Evolutionary conservation across 208 protist species (phyloP).

Genomic region (Trypanosoma vivax): DNA sequence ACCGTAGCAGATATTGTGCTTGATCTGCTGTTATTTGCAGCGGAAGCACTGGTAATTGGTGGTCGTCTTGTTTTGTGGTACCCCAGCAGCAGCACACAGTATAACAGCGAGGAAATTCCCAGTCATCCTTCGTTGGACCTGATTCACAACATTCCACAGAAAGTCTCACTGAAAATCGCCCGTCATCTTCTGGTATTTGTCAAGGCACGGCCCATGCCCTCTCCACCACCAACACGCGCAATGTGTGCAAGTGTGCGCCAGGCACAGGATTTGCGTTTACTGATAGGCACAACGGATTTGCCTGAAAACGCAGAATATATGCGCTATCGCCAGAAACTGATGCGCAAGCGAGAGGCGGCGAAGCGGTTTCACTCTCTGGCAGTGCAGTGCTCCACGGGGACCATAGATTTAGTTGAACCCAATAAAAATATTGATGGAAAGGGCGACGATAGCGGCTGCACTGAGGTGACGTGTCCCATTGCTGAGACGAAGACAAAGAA

Average conservation of each 20-base stretch:
- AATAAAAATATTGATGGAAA: background rate
- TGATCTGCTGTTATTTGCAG: conserved; percentile 91
- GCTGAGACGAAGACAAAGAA: background rate
- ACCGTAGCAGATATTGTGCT: conserved; percentile 39
- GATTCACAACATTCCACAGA: conserved; percentile 67
- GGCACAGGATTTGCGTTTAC: conserved; percentile 40
- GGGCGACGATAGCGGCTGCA: background rate
- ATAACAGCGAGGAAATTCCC: conserved; percentile 85
- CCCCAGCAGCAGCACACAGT: conserved; percentile 84
- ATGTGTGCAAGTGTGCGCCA: conserved; percentile 31
- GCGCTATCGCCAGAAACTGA: conserved; percentile 53
- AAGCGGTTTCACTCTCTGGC: conserved; percentile 5
- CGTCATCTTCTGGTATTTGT: conserved; percentile 65
- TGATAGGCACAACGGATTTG: conserved; percentile 60
- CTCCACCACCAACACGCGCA: conserved; percentile 30
- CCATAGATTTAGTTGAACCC: background rate
- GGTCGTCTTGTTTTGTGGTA: conserved; percentile 93
- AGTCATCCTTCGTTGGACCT: conserved; percentile 87
- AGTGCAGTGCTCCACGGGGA: background rate
- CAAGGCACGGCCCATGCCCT: conserved; percentile 36
- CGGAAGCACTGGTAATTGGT: conserved; percentile 73
- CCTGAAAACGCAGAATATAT: conserved; percentile 68
- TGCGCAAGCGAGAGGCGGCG: conserved; percentile 41
- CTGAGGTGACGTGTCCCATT: background rate
- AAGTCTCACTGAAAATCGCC: conserved; percentile 76